These are phyloP conservation scores for Pelargonium cotyledonis DNA, from an alignment of 441 rosid genomes.

Conservation along the genomic window DNA sequence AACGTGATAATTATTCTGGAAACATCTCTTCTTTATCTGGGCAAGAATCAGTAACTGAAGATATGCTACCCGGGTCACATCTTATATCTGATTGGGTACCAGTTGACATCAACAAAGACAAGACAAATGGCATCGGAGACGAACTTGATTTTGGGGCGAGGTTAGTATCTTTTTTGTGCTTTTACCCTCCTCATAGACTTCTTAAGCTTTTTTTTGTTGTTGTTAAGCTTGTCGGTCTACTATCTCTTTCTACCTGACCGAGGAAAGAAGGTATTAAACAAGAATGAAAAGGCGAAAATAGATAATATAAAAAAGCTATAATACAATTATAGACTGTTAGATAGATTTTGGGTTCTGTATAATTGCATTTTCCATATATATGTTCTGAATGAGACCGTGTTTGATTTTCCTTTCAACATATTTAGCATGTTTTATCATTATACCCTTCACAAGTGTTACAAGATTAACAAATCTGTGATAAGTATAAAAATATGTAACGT, in stretches of 20 bases:
- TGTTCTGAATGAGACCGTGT: background rate
- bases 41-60: constrained; percentile 41
- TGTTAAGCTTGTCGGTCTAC: background rate
- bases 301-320: background rate
- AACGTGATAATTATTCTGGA: constrained; percentile 28
- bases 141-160: constrained; percentile 86
- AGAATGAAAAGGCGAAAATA: no score
- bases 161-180: constrained; percentile 35
- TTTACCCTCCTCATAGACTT: constrained; percentile 7
- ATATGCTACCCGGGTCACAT: constrained; percentile 46
- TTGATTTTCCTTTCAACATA: background rate
- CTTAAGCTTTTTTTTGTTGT: background rate
- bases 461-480: background rate
- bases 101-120: constrained; percentile 31
- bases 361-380: background rate
- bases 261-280: background rate
- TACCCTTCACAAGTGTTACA: background rate
- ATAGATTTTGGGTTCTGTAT: constrained; percentile 4
- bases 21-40: constrained; percentile 32
- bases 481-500: background rate
- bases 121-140: constrained; percentile 30
- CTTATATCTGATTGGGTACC: constrained; percentile 91
- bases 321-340: background rate
- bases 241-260: background rate
- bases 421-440: background rate